Evolutionary conservation across 2,329 filamentous ascomycete genomes (phyloP), one percentile per base, ranked within the genome.

Genomic region (Cercospora citrullina): DNA sequence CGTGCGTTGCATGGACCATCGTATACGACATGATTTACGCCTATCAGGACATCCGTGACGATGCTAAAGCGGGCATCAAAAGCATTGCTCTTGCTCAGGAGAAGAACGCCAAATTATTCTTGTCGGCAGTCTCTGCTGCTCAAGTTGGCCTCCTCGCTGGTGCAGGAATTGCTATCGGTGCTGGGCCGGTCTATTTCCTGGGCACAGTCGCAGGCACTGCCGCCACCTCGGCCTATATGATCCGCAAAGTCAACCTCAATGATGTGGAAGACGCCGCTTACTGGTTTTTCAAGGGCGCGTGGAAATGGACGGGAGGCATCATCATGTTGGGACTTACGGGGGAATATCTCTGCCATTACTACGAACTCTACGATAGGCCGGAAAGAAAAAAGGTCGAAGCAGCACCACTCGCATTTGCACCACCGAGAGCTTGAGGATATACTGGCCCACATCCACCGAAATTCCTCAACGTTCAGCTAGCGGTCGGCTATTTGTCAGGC

Each of bases 1-100:
- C 90, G 53, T 95, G 93, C 73, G 84, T 95, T 26, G 89, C 91
- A 3, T 96, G 93, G 93, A 96, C 92, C 0, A 86, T 96, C 28
- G 81, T 96, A 45, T 96, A 96, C 78, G 93, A 96, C 78, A 96
- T 95, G 88, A 93, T 96, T 33, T 96, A 96, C 79, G 93, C 93
- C 14, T 93, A 96, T 77, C 94, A 95, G 89, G 93, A 96, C 75
- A 90, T 94, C 78, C 90, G 90, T 75, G 92, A 96, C 74, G 93
- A 96, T 76, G 88, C 85, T 69, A 93, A 93, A 79, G 92, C 90
- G 0, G 93, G 93, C 8, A 95, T 96, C 81, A 96, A 94, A 83
- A 92, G 90, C 75, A 95, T 96, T 73, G 93, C 91, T 1, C 82
- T 96, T 45, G 90, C 90, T 77, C 92, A 96, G 73, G 90, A 91